Evolutionary conservation across 441 rosid genomes (phyloP), one percentile per base, ranked within the genome.

Genomic region (Adansonia rubrostipa): DNA sequence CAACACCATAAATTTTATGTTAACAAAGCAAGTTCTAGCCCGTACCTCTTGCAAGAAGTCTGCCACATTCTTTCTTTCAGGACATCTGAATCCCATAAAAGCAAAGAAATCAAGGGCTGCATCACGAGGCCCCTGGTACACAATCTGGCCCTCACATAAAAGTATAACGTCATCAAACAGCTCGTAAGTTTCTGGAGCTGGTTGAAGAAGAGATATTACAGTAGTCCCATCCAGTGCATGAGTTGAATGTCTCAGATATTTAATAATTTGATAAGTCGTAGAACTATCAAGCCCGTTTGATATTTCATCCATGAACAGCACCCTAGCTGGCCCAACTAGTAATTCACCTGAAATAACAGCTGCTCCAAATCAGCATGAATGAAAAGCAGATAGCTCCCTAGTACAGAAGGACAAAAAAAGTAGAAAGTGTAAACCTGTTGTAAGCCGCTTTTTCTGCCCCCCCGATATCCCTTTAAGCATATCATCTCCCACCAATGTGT

Each of bases 401-500:
- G 53, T 0, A 70, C 15, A 9, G 53, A 40, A 74, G 61, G 40
- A 36, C 66, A 15, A 58, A 60, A 17, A 33, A 67, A 70, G 76
- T 13, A 44, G 10, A 72, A 24, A 22, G 79, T 61, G 19, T 53
- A 54, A 36, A 95, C 99, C 99, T 86, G 99, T 94, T 51, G 98
- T 91, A 20, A 96, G 98, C 67, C 98, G 90, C 88, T 92, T 96
- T 92, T 93, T 96, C 87, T 96, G 99, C 8, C 99, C 99, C 70
- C 99, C 99, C 7, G 99, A 96, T 62, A 96, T 93, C 77, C 99
- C 98, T 88, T 93, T 96, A 53, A 93, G 91, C 97, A 93, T 93
- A 86, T 96, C 99, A 83, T 93, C 97, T 76, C 99, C 99, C 22
- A 89, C 99, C 84, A 92, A 82, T 70, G 99, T 93, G 90, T 96